A percentile compares a stretch with the other conserved stretches of the same genome.
phyloP scores from a whole-genome alignment of 2,329 filamentous ascomycete genomes.

The Orbilia quercus region DNA sequence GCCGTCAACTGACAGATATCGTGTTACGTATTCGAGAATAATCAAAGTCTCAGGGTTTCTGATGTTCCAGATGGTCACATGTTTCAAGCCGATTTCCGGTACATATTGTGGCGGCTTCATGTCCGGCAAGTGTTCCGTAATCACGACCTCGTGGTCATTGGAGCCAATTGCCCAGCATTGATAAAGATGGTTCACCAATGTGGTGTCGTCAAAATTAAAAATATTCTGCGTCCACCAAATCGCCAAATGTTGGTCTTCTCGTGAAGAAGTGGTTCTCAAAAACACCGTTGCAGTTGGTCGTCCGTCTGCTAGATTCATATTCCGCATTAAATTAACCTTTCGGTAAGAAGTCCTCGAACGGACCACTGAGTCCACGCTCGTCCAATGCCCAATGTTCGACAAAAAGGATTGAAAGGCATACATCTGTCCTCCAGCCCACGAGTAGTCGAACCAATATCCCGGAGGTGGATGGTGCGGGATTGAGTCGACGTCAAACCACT shows the following conservation, averaged over 20 bases:
- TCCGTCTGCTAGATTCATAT: no score
- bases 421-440: conserved; percentile 25
- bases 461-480: background rate
- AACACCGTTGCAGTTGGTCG: background rate
- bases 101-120: no score
- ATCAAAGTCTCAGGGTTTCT: conserved; percentile 2
- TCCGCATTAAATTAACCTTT: conserved; percentile 19
- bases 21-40: no score
- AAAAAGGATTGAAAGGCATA: conserved; percentile 17
- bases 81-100: background rate
- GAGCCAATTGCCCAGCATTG: conserved; percentile 21
- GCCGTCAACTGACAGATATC: no score
- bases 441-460: conserved; percentile 3
- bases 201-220: background rate
- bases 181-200: conserved; percentile 8
- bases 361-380: background rate
- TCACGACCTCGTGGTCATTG: background rate
- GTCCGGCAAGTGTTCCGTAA: no score
- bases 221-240: conserved; percentile 7
- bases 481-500: no score
- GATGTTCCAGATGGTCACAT: conserved; percentile 28
- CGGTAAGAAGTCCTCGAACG: conserved; percentile 1
- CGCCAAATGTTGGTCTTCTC: conserved; percentile 10
- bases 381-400: background rate
- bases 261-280: conserved; percentile 9